phyloP scores from a whole-genome alignment of 169 alveolate genomes.

The Plasmodium yoelii region DNA sequence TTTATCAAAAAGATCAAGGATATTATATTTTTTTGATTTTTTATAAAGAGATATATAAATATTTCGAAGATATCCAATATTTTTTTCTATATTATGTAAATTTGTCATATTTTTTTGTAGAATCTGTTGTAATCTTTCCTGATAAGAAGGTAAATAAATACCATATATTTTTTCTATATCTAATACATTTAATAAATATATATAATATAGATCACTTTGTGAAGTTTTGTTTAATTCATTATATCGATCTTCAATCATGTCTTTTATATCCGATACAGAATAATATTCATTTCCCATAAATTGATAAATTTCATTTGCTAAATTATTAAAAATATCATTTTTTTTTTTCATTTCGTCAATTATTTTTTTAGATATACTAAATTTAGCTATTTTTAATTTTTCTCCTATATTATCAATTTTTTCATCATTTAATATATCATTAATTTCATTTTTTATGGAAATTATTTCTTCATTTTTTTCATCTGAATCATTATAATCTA shows the following conservation, averaged over 20 bases:
- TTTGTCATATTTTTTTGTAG: slow-evolving; percentile 14
- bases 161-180: not conserved
- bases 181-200: slow-evolving; percentile 5
- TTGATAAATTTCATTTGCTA: slow-evolving; percentile 5
- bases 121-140: not conserved
- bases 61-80: not conserved
- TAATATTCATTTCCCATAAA: not conserved
- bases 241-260: slow-evolving; percentile 38
- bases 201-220: slow-evolving; percentile 8
- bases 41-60: slow-evolving; percentile 4
- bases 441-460: not conserved
- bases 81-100: slow-evolving; percentile 3
- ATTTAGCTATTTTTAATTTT: slow-evolving; percentile 13
- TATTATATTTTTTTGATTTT: not conserved
- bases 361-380: not conserved
- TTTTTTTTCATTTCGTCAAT: slow-evolving; percentile 3
- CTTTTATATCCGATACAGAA: slow-evolving; percentile 20
- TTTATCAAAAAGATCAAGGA: slow-evolving; percentile 7
- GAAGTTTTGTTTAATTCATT: slow-evolving; percentile 24
- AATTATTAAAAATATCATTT: slow-evolving; percentile 3
- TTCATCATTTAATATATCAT: slow-evolving; percentile 7
- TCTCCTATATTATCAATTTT: not conserved
- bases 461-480: not conserved
- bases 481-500: not conserved
- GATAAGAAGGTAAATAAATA: not conserved